These are phyloP conservation scores for Blastomyces gilchristii DNA, from an alignment of 2,329 filamentous ascomycete genomes.

Conservation along the genomic window DNA sequence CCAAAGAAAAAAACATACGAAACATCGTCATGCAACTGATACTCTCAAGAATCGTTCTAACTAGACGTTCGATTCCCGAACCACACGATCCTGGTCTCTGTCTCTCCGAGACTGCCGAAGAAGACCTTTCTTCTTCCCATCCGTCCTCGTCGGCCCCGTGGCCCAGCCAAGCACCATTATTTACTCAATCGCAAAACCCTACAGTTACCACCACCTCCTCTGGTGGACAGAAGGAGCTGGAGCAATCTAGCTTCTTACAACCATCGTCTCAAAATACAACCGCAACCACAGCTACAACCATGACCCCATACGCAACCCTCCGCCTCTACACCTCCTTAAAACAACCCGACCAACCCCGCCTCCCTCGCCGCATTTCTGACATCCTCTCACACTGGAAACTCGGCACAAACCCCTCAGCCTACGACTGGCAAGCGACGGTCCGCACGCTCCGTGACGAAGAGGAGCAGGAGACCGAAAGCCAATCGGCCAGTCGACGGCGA, in stretches of 20 bases:
- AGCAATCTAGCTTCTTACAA: background rate
- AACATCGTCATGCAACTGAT: conserved; percentile 29
- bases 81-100: background rate
- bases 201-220: background rate
- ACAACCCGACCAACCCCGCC: conserved; percentile 11
- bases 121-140: background rate
- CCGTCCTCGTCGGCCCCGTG: background rate
- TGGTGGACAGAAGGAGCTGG: background rate
- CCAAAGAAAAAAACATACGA: conserved; percentile 32
- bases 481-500: conserved; percentile 5
- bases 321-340: conserved; percentile 25
- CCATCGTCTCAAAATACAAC: conserved; percentile 1
- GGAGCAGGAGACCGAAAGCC: conserved; percentile 6
- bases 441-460: conserved; percentile 14
- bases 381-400: conserved; percentile 31
- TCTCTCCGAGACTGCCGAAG: background rate
- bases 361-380: conserved; percentile 19
- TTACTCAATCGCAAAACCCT: background rate
- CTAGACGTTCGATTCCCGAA: background rate
- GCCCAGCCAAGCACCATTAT: background rate
- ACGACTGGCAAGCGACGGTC: conserved; percentile 26
- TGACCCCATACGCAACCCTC: conserved; percentile 13
- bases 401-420: conserved; percentile 25
- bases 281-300: background rate
- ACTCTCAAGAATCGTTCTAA: conserved; percentile 23